phyloP scores from a whole-genome alignment of 208 protist species.

The Acanthamoeba triangularis region DNA sequence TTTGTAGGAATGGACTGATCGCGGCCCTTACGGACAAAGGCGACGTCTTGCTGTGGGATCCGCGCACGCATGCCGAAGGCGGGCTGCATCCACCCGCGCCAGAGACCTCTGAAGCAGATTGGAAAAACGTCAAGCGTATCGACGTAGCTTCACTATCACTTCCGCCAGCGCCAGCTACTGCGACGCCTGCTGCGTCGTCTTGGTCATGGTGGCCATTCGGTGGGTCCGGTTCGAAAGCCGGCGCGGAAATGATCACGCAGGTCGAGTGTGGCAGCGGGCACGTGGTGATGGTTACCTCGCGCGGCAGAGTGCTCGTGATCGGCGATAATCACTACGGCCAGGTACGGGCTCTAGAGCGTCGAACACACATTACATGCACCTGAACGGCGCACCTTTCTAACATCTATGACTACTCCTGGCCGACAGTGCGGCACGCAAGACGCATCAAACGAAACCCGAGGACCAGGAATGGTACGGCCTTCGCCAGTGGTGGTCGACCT shows the following conservation, averaged over 20 bases:
- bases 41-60: conserved; percentile 17
- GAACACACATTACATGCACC: not conserved
- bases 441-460: conserved; percentile 9
- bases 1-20: conserved; percentile 15
- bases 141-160: not conserved
- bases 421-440: conserved; percentile 26
- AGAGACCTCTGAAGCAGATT: not conserved
- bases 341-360: not conserved
- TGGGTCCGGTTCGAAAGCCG: not conserved
- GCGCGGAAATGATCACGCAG: not conserved
- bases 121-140: not conserved
- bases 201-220: not conserved
- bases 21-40: not conserved
- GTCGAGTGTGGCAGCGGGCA: conserved; percentile 32
- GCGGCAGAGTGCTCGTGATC: not conserved
- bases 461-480: conserved; percentile 17
- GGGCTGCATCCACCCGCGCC: not conserved
- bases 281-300: not conserved
- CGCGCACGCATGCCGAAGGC: not conserved
- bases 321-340: conserved; percentile 62
- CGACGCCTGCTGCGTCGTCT: not conserved
- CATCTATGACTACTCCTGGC: not conserved
- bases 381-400: not conserved
- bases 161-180: not conserved
- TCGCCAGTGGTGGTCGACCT: conserved; percentile 7